Conservation (phyloP, 1,284 basidiomycete species). For the Trametes sp. region DNA sequence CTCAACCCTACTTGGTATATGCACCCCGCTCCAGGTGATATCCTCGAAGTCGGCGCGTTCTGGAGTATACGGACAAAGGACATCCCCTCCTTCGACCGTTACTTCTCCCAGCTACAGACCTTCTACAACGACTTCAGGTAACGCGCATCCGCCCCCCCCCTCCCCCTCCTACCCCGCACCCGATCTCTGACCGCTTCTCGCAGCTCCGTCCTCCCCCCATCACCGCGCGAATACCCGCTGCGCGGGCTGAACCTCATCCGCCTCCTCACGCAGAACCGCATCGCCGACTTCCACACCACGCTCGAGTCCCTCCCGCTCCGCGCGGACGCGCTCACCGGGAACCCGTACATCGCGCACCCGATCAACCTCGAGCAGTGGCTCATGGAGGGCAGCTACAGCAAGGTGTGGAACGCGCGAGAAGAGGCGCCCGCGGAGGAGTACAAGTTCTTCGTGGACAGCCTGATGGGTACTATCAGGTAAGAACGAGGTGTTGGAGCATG, state of each 20-base stretch:
- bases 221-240: slow-evolving; percentile 87
- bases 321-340: slow-evolving; percentile 74
- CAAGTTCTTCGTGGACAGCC: slow-evolving; percentile 88
- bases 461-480: slow-evolving; percentile 93
- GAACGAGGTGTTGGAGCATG: slow-evolving; percentile 25
- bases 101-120: slow-evolving; percentile 91
- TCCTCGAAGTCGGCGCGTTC: slow-evolving; percentile 95
- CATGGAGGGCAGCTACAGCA: slow-evolving; percentile 99
- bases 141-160: not conserved
- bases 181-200: not conserved
- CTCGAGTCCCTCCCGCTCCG: slow-evolving; percentile 91
- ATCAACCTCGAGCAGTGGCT: slow-evolving; percentile 95
- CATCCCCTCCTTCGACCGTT: slow-evolving; percentile 93
- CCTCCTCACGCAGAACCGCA: slow-evolving; percentile 94
- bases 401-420: slow-evolving; percentile 95
- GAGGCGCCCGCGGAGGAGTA: slow-evolving; percentile 90
- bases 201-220: slow-evolving; percentile 80
- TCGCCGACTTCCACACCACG: slow-evolving; percentile 99
- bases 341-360: slow-evolving; percentile 85
- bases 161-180: not conserved
- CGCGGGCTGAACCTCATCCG: slow-evolving; percentile 95
- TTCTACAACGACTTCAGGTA: slow-evolving; percentile 93
- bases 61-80: slow-evolving; percentile 90
- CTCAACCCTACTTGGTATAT: too few species aligned
- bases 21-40: slow-evolving; percentile 70